These are phyloP conservation scores for Lachnellula cervina DNA, from an alignment of 2,329 filamentous ascomycete species.

Conservation along the genomic window DNA sequence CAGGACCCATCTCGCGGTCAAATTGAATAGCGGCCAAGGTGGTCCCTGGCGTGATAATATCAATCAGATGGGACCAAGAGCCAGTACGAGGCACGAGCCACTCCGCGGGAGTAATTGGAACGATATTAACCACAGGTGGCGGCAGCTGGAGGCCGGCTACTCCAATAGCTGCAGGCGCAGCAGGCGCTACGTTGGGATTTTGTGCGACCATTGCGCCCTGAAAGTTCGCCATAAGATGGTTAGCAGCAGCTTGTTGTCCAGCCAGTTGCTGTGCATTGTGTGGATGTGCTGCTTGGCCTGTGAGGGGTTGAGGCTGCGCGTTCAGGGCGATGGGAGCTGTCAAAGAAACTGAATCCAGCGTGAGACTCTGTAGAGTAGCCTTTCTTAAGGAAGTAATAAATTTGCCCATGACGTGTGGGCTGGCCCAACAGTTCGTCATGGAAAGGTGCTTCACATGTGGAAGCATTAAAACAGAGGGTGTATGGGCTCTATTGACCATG, in stretches of 20 bases:
- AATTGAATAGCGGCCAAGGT: constrained; percentile 39
- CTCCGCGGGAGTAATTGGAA: constrained; percentile 3
- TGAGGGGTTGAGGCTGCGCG: constrained; percentile 14
- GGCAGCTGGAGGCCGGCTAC: background rate
- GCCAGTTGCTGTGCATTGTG: constrained; percentile 5
- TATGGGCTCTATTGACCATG: constrained; percentile 26
- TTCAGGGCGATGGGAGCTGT: constrained; percentile 40
- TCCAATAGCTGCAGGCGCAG: background rate
- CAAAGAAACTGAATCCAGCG: constrained; percentile 61
- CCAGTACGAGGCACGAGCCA: constrained; percentile 35
- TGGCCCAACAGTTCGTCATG: constrained; percentile 65
- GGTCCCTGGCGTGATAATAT: constrained; percentile 44
- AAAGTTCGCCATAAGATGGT: constrained; percentile 2
- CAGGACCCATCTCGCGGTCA: constrained; percentile 30
- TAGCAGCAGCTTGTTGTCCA: constrained; percentile 4
- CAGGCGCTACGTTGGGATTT: background rate
- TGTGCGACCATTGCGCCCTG: background rate
- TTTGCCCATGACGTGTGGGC: constrained; percentile 50
- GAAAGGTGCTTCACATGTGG: constrained; percentile 54
- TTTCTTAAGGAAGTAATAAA: constrained; percentile 46
- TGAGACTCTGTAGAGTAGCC: constrained; percentile 46
- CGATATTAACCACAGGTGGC: background rate
- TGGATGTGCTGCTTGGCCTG: constrained; percentile 8
- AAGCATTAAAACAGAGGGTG: constrained; percentile 42
- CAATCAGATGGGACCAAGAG: constrained; percentile 47